Conservation (phyloP, 1,284 basidiomycete genomes). For the Tilletia walkeri region DNA sequence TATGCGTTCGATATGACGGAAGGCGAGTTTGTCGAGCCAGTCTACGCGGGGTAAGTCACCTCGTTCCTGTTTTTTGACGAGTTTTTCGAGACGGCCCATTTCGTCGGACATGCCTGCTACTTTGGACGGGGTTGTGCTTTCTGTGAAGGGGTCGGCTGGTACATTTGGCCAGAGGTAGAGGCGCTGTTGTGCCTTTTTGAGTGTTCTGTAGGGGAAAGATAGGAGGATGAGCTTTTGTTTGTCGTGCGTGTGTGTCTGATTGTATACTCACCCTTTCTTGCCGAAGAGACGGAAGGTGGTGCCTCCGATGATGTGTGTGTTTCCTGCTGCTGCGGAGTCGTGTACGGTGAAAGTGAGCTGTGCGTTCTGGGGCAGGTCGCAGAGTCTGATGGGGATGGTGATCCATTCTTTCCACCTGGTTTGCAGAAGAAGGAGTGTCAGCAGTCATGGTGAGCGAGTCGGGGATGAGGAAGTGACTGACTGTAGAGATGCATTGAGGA, state of each 20-base stretch:
- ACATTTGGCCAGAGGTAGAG: slow-evolving; percentile 76
- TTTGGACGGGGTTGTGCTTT: slow-evolving; percentile 70
- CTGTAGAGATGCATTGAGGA: slow-evolving; percentile 66
- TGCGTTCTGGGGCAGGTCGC: slow-evolving; percentile 80
- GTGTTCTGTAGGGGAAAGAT: slow-evolving; percentile 64
- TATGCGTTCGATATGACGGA: slow-evolving; percentile 81
- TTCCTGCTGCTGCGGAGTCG: slow-evolving; percentile 71
- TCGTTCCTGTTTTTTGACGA: slow-evolving; percentile 92
- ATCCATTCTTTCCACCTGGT: slow-evolving; percentile 87
- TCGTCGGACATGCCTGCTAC: slow-evolving; percentile 66
- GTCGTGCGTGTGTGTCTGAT: too few relatives aligned
- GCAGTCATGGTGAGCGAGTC: too few relatives aligned
- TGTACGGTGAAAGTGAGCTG: slow-evolving; percentile 92
- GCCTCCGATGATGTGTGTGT: slow-evolving; percentile 74
- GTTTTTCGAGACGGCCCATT: slow-evolving; percentile 90
- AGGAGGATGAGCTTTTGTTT: too few relatives aligned
- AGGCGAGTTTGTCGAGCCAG: slow-evolving; percentile 91
- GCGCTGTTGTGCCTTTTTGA: slow-evolving; percentile 73
- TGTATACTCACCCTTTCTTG: slow-evolving; percentile 71
- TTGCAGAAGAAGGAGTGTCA: background rate
- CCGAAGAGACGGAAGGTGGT: slow-evolving; percentile 86
- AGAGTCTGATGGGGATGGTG: slow-evolving; percentile 82
- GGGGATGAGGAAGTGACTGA: background rate
- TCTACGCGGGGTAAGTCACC: slow-evolving; percentile 90
- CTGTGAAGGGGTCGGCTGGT: slow-evolving; percentile 78